phyloP scores from a whole-genome alignment of 1,139 yeast genomes.

The Kodamaea anthophila region DNA sequence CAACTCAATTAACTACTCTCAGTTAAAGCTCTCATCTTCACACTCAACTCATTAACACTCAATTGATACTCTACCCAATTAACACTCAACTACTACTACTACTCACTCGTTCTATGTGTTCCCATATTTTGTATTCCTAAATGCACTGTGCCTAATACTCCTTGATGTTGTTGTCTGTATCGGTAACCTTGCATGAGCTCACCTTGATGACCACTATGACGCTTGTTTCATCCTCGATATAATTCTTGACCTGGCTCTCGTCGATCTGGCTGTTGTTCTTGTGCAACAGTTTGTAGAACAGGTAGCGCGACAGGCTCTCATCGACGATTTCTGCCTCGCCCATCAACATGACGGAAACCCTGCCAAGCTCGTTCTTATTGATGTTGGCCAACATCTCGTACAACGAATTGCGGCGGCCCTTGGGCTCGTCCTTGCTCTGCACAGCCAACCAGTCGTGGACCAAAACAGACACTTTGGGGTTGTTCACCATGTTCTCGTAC shows the following conservation, averaged over 20 bases:
- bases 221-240: constrained; percentile 45
- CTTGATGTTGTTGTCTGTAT: constrained; percentile 61
- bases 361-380: constrained; percentile 69
- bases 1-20: too few species aligned
- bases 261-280: constrained; percentile 64
- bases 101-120: too few species aligned
- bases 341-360: constrained; percentile 70
- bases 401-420: constrained; percentile 38
- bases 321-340: constrained; percentile 63
- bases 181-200: constrained; percentile 72
- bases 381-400: constrained; percentile 62
- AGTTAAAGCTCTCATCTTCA: too few species aligned
- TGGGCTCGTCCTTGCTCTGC: constrained; percentile 19
- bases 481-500: constrained; percentile 55
- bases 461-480: constrained; percentile 71
- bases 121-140: too few species aligned
- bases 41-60: too few species aligned
- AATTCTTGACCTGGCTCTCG: constrained; percentile 51
- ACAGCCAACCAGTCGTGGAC: constrained; percentile 85
- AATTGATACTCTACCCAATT: too few species aligned
- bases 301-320: constrained; percentile 38
- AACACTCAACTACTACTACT: too few species aligned
- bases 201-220: constrained; percentile 64
- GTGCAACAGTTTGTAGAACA: constrained; percentile 54
- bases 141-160: too few species aligned